Conservation (phyloP, 1,284 basidiomycete genomes). For the Athelia psychrophila region DNA sequence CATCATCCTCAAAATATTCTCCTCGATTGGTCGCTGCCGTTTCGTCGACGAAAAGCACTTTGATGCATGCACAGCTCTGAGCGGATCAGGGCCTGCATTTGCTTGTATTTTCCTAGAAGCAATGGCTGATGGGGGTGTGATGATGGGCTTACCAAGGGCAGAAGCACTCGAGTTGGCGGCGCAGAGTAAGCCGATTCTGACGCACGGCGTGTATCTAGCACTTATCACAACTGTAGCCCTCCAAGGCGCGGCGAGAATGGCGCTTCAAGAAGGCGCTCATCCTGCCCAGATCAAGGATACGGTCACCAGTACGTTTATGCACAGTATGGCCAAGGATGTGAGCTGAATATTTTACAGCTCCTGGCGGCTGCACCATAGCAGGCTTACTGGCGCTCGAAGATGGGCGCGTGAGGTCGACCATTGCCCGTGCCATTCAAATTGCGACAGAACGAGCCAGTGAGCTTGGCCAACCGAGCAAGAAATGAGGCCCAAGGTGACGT, state of each 20-base stretch:
- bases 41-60: constrained; percentile 98
- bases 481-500: constrained; percentile 22
- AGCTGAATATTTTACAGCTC: constrained; percentile 52
- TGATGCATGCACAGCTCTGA: constrained; percentile 96
- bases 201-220: not conserved
- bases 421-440: constrained; percentile 93
- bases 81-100: constrained; percentile 96
- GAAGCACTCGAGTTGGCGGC: constrained; percentile 95
- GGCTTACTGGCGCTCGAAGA: constrained; percentile 95
- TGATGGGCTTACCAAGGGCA: constrained; percentile 97
- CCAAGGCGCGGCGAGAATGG: constrained; percentile 97
- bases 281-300: constrained; percentile 98
- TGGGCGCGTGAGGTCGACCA: constrained; percentile 90
- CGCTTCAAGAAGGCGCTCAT: constrained; percentile 83
- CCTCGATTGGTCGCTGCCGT: constrained; percentile 89
- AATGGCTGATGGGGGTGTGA: constrained; percentile 98
- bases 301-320: constrained; percentile 82
- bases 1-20: constrained; percentile 92
- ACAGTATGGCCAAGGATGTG: not conserved
- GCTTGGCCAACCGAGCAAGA: constrained; percentile 60
- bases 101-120: constrained; percentile 97
- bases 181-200: constrained; percentile 67
- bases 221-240: constrained; percentile 57
- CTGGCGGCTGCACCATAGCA: constrained; percentile 98
- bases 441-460: constrained; percentile 87